Conservation (phyloP, 1,284 basidiomycete species). For the Chalciporus sp. region DNA sequence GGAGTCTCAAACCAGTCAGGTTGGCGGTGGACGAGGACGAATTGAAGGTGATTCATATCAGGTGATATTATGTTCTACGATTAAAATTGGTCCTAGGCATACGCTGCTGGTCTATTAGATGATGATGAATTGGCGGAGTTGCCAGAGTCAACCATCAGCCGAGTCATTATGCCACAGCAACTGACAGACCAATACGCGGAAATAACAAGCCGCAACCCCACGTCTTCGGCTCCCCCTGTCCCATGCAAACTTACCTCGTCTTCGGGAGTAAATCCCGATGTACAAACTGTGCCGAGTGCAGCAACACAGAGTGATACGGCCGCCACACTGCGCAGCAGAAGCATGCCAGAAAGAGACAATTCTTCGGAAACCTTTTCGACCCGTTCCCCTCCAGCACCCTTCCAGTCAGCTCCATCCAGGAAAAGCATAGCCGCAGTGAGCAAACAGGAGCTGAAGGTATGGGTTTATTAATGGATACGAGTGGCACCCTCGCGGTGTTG, state of each 20-base stretch:
- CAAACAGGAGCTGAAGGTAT: conserved; percentile 29
- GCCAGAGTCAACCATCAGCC: neutral
- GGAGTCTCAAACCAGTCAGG: conserved; percentile 7
- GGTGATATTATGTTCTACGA: neutral
- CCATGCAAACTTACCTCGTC: neutral
- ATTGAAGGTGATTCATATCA: conserved; percentile 21
- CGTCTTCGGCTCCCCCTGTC: neutral
- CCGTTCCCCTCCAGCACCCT: neutral
- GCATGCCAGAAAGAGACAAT: neutral
- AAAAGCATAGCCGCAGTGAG: neutral
- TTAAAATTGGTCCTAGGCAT: conserved; percentile 24
- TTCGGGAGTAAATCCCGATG: neutral
- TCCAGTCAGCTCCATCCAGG: neutral
- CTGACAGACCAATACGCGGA: neutral
- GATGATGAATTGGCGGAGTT: conserved; percentile 13
- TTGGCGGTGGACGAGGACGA: conserved; percentile 8
- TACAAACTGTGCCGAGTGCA: neutral
- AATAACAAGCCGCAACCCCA: neutral
- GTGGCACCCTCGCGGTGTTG: neutral
- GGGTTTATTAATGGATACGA: neutral
- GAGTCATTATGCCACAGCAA: conserved; percentile 1
- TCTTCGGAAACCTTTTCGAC: neutral
- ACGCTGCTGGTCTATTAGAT: conserved; percentile 19
- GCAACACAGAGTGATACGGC: neutral
- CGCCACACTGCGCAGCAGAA: neutral